Evolutionary conservation across 2,329 filamentous ascomycete genomes (phyloP).

Genomic region (Herpotrichia juniperi): DNA sequence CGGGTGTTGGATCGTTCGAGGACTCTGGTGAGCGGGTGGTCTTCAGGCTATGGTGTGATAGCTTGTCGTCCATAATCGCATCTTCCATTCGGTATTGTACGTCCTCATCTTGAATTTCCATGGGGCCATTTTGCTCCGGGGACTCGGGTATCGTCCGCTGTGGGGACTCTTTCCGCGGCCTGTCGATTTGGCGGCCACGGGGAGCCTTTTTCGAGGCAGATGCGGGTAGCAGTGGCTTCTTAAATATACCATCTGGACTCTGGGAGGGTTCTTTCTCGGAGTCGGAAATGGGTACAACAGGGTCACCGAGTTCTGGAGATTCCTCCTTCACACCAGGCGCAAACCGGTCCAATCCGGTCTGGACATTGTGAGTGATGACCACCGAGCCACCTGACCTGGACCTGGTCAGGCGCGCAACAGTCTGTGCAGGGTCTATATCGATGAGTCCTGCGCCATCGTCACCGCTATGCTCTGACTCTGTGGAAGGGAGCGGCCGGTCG

Average conservation of each 20-base stretch:
- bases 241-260: slow-evolving; percentile 2
- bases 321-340: slow-evolving; percentile 27
- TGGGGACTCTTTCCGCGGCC: not conserved
- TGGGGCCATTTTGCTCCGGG: not conserved
- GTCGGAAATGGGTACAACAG: slow-evolving; percentile 8
- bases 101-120: not conserved
- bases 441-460: slow-evolving; percentile 8
- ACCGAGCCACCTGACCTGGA: slow-evolving; percentile 27
- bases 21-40: not conserved
- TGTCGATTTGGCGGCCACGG: not conserved
- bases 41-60: not conserved
- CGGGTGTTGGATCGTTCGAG: not conserved
- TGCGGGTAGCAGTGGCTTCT: slow-evolving; percentile 12
- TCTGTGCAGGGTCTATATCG: not conserved
- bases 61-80: not conserved
- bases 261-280: not conserved
- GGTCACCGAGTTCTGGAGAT: slow-evolving; percentile 26
- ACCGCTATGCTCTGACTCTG: slow-evolving; percentile 25
- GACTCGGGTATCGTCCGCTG: not conserved
- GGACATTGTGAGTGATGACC: slow-evolving; percentile 19
- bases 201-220: not conserved
- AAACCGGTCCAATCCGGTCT: slow-evolving; percentile 28
- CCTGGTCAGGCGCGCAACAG: slow-evolving; percentile 4
- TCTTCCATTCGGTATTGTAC: not conserved
- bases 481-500: slow-evolving; percentile 36